A percentile compares a stretch with the other conserved stretches of the same genome.
These are phyloP conservation scores for Penicillium mononematosum DNA, from an alignment of 495 filamentous ascomycete genomes.

Conservation along the genomic window DNA sequence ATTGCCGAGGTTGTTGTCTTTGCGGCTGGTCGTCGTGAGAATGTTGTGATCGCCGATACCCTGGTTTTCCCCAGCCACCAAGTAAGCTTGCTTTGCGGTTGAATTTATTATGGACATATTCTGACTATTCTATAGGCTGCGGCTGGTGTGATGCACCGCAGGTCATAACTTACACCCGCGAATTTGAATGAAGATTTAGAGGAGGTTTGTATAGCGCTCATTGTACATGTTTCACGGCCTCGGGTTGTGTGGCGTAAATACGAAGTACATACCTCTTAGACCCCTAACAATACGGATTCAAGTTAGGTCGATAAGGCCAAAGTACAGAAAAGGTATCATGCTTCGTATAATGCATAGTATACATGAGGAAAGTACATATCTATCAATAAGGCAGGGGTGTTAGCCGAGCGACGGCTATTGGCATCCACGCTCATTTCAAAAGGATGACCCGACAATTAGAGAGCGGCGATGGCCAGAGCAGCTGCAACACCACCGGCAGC, in stretches of 20 bases:
- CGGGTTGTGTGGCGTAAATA: neutral
- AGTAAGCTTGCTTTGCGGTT: conserved; percentile 44
- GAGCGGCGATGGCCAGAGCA: conserved; percentile 9
- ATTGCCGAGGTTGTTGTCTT: conserved; percentile 96
- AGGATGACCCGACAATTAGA: neutral
- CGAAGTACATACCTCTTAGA: neutral
- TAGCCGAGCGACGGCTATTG: too few species aligned
- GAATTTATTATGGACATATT: neutral
- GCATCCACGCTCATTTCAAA: neutral
- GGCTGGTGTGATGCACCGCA: conserved; percentile 32
- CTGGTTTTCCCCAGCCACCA: conserved; percentile 91
- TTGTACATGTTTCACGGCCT: neutral
- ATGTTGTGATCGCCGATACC: conserved; percentile 92
- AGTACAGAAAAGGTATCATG: neutral
- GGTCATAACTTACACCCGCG: conserved; percentile 13
- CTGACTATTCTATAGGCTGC: conserved; percentile 17
- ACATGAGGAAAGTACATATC: neutral
- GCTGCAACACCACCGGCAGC: conserved; percentile 20
- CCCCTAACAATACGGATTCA: neutral
- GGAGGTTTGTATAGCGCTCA: neutral
- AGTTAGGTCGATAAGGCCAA: neutral
- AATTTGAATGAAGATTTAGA: neutral
- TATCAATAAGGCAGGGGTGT: neutral
- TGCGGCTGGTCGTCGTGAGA: conserved; percentile 81
- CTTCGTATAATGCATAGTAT: conserved; percentile 3